Evolutionary conservation across 2,329 filamentous ascomycete genomes (phyloP), one percentile per base, ranked within the genome.

Genomic region (Fusarium duplospermum): DNA sequence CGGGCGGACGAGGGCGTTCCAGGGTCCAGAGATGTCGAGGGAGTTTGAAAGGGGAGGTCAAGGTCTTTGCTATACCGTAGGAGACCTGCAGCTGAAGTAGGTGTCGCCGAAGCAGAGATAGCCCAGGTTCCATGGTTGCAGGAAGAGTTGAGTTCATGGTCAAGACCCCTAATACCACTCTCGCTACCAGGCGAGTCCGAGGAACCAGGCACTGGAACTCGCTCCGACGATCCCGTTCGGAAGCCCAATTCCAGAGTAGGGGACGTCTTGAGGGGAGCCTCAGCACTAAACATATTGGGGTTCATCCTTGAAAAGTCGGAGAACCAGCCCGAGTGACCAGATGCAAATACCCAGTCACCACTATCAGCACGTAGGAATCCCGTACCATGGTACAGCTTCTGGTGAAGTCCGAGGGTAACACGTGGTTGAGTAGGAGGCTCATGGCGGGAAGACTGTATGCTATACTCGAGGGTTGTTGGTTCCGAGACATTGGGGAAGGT

Each of bases 171-270:
- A 29, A 86, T 80, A 0, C 84, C 84, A 65, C 40, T 82, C 78
- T 69, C 79, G 64, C 62, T 64, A n/a, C 66, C 70, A 57, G 72
- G 64, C 33, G 66, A 64, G 18, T 72, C 73, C 2, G 69, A 69
- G 3, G 69, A 70, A 27, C 70, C 71, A 1, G 66, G 54, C 14
- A 52, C 63, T 9, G 72, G 61, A 2, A 70, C 59, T 36, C 68
- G 64, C n/a, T 68, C 70, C 20, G 63, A 50, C 0, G 45, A 79
- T 4, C 68, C 79, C 1, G 78, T 81, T 31, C 79, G 81, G 70
- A 85, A 87, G 3, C 85, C 85, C 1, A 85, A 31, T 68, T 87
- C 85, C 16, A 86, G 40, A 54, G 80, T 85, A 1, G 86, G 84
- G 1, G 82, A 69, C 1, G 76, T 72, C 45, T 77, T 73, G 24